Evolutionary conservation across 345 rosid genomes (phyloP).

Genomic region (Linum tenue): DNA sequence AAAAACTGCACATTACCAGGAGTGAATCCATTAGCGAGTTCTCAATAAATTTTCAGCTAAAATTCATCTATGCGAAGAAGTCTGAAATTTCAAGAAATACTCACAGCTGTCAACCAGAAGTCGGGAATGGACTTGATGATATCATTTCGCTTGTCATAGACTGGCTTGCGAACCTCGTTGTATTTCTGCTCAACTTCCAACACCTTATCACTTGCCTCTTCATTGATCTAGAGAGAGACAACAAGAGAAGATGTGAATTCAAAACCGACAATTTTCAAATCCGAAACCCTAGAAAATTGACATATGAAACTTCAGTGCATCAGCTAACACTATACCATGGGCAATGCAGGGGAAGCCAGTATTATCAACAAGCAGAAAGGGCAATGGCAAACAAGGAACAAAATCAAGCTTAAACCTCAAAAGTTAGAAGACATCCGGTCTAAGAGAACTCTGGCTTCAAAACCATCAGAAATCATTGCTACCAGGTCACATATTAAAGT

Average conservation of each 20-base stretch:
- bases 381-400: neutral
- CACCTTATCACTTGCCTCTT: constrained; percentile 20
- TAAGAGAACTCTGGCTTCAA: neutral
- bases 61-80: neutral
- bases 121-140: constrained; percentile 21
- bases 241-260: neutral
- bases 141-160: constrained; percentile 17
- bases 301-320: neutral
- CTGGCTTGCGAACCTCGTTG: constrained; percentile 19
- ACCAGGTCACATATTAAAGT: neutral
- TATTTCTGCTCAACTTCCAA: constrained; percentile 21
- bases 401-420: neutral
- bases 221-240: constrained; percentile 13
- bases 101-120: constrained; percentile 26
- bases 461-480: neutral
- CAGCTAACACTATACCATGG: neutral
- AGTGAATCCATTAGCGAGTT: neutral
- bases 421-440: neutral
- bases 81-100: neutral
- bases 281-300: neutral
- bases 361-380: too few relatives aligned
- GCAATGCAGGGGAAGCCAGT: neutral
- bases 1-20: constrained; percentile 15
- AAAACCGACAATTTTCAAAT: neutral
- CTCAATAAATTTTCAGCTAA: neutral